Evolutionary conservation across 2,329 filamentous ascomycete genomes (phyloP), one percentile per base, ranked within the genome.

Genomic region (Phaeoacremonium minimum): DNA sequence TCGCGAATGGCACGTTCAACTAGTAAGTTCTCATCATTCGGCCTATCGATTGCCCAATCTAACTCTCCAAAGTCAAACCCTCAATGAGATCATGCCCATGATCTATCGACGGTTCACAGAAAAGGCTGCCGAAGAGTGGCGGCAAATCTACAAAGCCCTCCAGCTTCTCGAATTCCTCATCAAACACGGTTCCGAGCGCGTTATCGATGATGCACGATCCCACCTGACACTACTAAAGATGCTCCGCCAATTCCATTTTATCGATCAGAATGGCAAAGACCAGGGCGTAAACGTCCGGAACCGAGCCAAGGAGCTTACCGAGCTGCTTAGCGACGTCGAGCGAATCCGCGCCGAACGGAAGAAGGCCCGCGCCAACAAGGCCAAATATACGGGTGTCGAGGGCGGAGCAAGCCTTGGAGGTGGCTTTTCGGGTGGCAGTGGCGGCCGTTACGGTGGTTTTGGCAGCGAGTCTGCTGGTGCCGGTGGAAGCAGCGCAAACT

Each of bases 71-170:
- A 96, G 91, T 61, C 89, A 95, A 80, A 80, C 90, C 35, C 80
- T 98, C 39, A 97, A 97, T 64, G 93, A 98, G 64, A 97, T 98
- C 59, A 98, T 98, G 93, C 93, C 93, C 48, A 93, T 98, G 88
- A 95, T 98, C 57, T 98, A 98, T 71, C 93, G 94, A 56, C 87
- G 93, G 47, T 98, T 98, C 64, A 98, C 93, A 43, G 93, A 98
- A 61, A 98, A 98, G 71, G 77, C 89, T 7, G 91, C 93, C 38
- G 93, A 98, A 60, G 93, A 98, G 67, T 98, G 93, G 93, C 80
- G 93, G 49, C 93, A 98, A 63, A 98, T 98, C 57, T 98, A 98
- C 77, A 98, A 98, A 73, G 85, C 88, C 8, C 81, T 98, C 16
- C 93, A 97, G 73, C 75, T 98, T 38, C 83, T 98, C 57, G 91